These are phyloP conservation scores for Escovopsis weberi DNA, from an alignment of 2,329 filamentous ascomycete species.

Conservation along the genomic window DNA sequence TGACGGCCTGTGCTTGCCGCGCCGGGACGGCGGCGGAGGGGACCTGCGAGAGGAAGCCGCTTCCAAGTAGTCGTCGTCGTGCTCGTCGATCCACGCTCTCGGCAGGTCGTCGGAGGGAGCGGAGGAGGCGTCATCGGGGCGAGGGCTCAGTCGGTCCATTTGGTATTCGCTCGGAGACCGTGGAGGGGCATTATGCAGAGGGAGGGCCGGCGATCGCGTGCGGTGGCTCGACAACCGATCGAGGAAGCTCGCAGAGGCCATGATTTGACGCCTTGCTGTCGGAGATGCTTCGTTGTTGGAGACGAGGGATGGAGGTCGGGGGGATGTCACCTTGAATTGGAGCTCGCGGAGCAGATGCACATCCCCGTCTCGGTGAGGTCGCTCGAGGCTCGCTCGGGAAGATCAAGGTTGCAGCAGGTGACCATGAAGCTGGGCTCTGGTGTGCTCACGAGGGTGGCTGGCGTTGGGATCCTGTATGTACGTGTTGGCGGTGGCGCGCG, in stretches of 20 bases:
- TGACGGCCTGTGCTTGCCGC: slow-evolving; percentile 13
- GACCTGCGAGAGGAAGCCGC: neutral
- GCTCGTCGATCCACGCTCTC: slow-evolving; percentile 10
- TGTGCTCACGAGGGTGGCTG: slow-evolving; percentile 5
- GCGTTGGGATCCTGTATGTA: too few relatives aligned
- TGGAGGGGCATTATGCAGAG: slow-evolving; percentile 12
- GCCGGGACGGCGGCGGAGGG: slow-evolving; percentile 7
- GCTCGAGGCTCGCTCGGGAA: too few relatives aligned
- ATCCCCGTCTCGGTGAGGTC: too few relatives aligned
- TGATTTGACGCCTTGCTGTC: slow-evolving; percentile 1
- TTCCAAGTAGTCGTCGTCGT: slow-evolving; percentile 2
- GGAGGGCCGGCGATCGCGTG: slow-evolving; percentile 12
- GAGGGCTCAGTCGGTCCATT: slow-evolving; percentile 25
- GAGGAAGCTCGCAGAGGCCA: slow-evolving; percentile 16
- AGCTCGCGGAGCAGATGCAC: too few relatives aligned
- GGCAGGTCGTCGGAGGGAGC: slow-evolving; percentile 9
- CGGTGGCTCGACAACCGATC: slow-evolving; percentile 14
- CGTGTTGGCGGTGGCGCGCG: too few relatives aligned
- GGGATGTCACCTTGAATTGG: too few relatives aligned
- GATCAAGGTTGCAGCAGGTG: too few relatives aligned
- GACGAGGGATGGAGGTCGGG: too few relatives aligned
- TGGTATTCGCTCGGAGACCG: slow-evolving; percentile 20
- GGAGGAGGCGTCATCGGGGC: slow-evolving; percentile 14
- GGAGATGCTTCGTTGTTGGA: too few relatives aligned
- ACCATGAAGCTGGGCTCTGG: too few relatives aligned